Evolutionary conservation across 2,329 filamentous ascomycete species (phyloP), one percentile per base, ranked within the genome.

Genomic region (Furcasterigmium sp.): DNA sequence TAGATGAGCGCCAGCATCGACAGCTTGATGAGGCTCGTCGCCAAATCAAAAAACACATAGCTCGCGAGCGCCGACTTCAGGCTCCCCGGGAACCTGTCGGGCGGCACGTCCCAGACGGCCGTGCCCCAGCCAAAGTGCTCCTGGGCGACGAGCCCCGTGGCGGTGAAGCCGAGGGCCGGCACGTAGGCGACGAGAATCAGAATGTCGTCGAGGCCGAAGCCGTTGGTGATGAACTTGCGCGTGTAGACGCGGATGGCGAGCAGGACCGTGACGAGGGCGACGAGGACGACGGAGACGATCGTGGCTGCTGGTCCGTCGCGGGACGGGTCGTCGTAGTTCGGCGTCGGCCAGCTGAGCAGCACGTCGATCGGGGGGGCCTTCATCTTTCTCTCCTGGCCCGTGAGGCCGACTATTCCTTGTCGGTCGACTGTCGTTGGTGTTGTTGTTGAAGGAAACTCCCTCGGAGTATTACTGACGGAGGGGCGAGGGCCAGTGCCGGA

Each of bases 1-100:
- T 67, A 60, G 21, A 67, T 55, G 32, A 67, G 56, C 10, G 58
- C 56, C 8, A 69, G 58, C 55, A 68, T 68, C 2, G 66, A 69
- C 9, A 69, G 46, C 45, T 69, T 70, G 3, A 61, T 68, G 28
- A 69, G 49, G 30, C 51, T 61, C 2, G 66, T 65, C 2, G 65
- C 54, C 11, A 62, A 37, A 38, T 62, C 61, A 47, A 69, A 70
- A 8, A 48, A 21, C 9, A 68, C 50, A 34, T 61, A 49, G 17
- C 57, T 57, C 29, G 59, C 55, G 21, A 68, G 47, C n/a, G 61
- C 42, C 21, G 60, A 29, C 29, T 60, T 46, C 11, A 63, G 44
- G n/a, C 53, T 53, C 25, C 50, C 42, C 9, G 44, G 49, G 23
- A 53, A 43, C 41, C 51, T 41, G 10, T 50, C 43, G 0, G 41